These are phyloP conservation scores for Cadophora luteo-olivacea DNA, from an alignment of 2,329 filamentous ascomycete species.

Conservation along the genomic window DNA sequence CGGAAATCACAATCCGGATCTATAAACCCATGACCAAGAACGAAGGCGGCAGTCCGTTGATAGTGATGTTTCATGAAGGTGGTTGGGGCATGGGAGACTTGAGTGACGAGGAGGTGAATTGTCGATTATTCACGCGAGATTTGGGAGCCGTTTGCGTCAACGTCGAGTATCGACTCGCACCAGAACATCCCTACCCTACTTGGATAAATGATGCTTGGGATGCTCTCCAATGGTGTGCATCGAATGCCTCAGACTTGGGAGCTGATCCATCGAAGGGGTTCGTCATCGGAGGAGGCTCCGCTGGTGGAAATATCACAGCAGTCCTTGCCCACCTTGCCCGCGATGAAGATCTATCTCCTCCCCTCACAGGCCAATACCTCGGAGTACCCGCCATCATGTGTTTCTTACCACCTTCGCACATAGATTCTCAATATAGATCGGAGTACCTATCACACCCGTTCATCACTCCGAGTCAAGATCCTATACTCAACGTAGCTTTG, in stretches of 20 bases:
- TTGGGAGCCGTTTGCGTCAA: conserved; percentile 49
- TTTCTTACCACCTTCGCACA: conserved; percentile 18
- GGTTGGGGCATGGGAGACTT: conserved; percentile 45
- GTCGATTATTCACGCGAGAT: conserved; percentile 39
- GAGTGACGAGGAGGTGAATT: conserved; percentile 44
- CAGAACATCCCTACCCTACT: conserved; percentile 53
- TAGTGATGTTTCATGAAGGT: conserved; percentile 47
- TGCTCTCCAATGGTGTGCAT: conserved; percentile 50
- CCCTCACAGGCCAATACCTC: conserved; percentile 54
- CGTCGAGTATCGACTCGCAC: conserved; percentile 53
- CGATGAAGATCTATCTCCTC: conserved; percentile 49
- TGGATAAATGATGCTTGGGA: conserved; percentile 53
- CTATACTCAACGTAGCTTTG: conserved; percentile 22
- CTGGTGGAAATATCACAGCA: conserved; percentile 51
- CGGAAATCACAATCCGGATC: conserved; percentile 28
- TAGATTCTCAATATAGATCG: conserved; percentile 20
- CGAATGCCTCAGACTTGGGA: conserved; percentile 48
- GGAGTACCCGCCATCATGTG: conserved; percentile 47
- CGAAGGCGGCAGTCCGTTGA: conserved; percentile 36
- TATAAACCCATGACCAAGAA: conserved; percentile 27
- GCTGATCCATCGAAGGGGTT: conserved; percentile 53
- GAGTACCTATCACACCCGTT: conserved; percentile 27
- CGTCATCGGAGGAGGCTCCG: conserved; percentile 54
- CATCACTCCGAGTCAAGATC: conserved; percentile 23
- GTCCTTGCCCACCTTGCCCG: conserved; percentile 49